phyloP scores from a whole-genome alignment of 176 grass and related monocot genomes.

The Oryza brachyantha region DNA sequence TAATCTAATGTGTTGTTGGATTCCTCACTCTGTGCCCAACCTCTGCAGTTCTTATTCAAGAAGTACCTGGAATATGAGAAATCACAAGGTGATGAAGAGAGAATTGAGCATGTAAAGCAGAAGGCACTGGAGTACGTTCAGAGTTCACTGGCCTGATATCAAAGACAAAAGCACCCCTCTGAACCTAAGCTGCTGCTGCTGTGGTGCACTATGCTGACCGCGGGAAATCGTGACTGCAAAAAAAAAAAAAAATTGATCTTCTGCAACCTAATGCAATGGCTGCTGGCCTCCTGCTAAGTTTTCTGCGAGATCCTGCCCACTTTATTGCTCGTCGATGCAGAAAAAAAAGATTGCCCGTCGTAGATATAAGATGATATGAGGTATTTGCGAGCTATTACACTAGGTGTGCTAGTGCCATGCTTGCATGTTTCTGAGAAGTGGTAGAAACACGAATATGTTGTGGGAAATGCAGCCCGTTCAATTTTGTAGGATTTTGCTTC shows the following conservation, averaged over 20 bases:
- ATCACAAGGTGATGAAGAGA: constrained; percentile 46
- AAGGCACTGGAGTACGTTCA: constrained; percentile 84
- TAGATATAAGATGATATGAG: background rate
- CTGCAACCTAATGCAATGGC: background rate
- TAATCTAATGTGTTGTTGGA: background rate
- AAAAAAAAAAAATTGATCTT: background rate
- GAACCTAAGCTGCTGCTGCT: background rate
- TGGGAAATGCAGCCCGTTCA: background rate
- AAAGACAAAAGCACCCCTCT: background rate
- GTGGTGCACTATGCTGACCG: background rate
- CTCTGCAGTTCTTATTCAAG: constrained; percentile 81
- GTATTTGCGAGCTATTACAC: background rate
- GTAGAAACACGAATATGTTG: background rate
- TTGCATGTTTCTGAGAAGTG: background rate
- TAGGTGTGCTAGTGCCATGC: background rate
- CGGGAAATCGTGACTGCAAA: background rate
- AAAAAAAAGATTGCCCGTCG: background rate
- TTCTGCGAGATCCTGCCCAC: background rate
- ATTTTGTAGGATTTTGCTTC: background rate
- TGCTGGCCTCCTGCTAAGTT: background rate
- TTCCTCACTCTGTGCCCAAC: background rate
- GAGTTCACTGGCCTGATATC: constrained; percentile 38
- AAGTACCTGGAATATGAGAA: constrained; percentile 87
- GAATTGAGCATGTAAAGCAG: constrained; percentile 63
- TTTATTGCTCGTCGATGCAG: background rate